These are phyloP conservation scores for Kokia cookei DNA, from an alignment of 441 rosid species.

Conservation along the genomic window DNA sequence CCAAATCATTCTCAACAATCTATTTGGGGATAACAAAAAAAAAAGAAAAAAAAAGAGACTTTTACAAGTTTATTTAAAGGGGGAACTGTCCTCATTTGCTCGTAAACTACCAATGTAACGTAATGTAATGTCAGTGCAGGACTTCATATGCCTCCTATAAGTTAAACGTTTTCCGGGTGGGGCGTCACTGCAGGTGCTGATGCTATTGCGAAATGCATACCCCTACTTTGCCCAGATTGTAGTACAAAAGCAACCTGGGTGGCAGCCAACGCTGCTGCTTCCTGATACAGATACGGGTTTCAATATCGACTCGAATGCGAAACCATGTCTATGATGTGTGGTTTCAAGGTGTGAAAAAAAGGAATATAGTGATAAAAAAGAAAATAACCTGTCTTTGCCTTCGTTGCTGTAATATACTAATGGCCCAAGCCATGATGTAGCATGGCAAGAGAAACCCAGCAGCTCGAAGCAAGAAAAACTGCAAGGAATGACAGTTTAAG, in stretches of 20 bases:
- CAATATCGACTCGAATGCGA: background rate
- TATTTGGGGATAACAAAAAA: background rate
- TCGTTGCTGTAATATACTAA: constrained; percentile 80
- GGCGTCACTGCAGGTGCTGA: constrained; percentile 35
- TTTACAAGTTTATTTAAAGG: background rate
- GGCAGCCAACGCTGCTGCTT: constrained; percentile 82
- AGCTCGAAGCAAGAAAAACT: constrained; percentile 80
- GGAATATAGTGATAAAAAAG: background rate
- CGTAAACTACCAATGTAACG: background rate
- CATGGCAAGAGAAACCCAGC: constrained; percentile 95
- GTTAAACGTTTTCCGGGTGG: constrained; percentile 43
- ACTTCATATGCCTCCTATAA: background rate
- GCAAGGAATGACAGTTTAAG: background rate
- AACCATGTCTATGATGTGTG: background rate
- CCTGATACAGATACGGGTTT: constrained; percentile 38
- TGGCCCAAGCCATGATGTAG: constrained; percentile 99
- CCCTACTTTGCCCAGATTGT: constrained; percentile 69
- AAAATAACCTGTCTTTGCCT: constrained; percentile 79
- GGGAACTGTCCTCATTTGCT: background rate
- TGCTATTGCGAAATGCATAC: constrained; percentile 74
- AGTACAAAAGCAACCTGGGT: constrained; percentile 86
- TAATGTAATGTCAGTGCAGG: background rate
- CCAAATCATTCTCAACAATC: background rate
- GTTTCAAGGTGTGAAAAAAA: background rate
- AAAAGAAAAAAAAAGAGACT: background rate